These are phyloP conservation scores for Mycena chlorophos DNA, from an alignment of 768 basidiomycete genomes.

Conservation along the genomic window DNA sequence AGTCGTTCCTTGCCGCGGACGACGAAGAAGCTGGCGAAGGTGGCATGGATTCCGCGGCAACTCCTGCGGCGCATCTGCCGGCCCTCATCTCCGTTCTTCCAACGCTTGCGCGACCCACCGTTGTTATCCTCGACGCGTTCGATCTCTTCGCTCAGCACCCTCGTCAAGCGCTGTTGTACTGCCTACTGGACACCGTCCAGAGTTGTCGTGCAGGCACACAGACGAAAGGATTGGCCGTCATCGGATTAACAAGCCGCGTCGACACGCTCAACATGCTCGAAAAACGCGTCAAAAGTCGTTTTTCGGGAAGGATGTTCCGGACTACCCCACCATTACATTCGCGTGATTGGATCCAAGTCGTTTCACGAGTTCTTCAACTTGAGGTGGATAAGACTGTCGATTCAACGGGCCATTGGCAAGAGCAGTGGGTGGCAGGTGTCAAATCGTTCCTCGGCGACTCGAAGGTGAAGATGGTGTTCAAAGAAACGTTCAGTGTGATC, in stretches of 20 bases:
- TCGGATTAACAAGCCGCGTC: slow-evolving; percentile 84
- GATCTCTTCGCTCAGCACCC: slow-evolving; percentile 92
- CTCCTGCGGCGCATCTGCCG: slow-evolving; percentile 70
- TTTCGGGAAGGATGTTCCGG: slow-evolving; percentile 87
- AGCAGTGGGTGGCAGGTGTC: slow-evolving; percentile 58
- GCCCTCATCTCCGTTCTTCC: slow-evolving; percentile 75
- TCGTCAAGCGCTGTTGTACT: slow-evolving; percentile 91
- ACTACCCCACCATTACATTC: slow-evolving; percentile 60
- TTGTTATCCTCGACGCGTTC: slow-evolving; percentile 88
- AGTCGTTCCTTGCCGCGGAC: slow-evolving; percentile 48
- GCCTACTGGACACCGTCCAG: slow-evolving; percentile 92
- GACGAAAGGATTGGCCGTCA: slow-evolving; percentile 73
- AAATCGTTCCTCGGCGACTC: slow-evolving; percentile 56
- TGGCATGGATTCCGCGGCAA: slow-evolving; percentile 48
- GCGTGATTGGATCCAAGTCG: slow-evolving; percentile 51
- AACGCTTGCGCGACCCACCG: slow-evolving; percentile 73
- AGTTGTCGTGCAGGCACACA: slow-evolving; percentile 64
- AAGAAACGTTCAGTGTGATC: slow-evolving; percentile 61
- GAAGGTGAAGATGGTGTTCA: slow-evolving; percentile 44
- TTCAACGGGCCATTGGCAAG: slow-evolving; percentile 55
- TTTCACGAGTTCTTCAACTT: slow-evolving; percentile 45
- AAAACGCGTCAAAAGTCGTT: slow-evolving; percentile 96
- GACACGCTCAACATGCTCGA: slow-evolving; percentile 89
- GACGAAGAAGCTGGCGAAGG: slow-evolving; percentile 36
- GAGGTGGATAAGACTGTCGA: slow-evolving; percentile 28